A percentile compares a stretch with the other conserved stretches of the same genome.
Conservation (phyloP, 306 rosid genomes). For the Prunus mongolica region DNA sequence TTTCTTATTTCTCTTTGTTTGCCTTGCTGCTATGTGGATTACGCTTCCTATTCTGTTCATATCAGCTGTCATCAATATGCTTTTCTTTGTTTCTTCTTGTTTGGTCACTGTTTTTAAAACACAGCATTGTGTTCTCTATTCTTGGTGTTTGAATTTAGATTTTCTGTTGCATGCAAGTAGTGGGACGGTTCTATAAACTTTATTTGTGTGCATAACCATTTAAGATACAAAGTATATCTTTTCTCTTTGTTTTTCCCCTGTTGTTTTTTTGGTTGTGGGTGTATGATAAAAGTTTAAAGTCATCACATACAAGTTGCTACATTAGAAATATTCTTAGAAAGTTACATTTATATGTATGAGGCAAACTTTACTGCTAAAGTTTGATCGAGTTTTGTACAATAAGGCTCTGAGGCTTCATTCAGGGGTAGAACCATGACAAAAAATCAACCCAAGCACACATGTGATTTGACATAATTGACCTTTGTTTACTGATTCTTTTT, state of each 20-base stretch:
- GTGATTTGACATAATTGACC: neutral
- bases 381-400: neutral
- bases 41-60: neutral
- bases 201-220: neutral
- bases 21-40: neutral
- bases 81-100: neutral
- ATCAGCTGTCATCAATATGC: neutral
- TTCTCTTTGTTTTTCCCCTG: neutral
- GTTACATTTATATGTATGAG: neutral
- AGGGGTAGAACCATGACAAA: neutral
- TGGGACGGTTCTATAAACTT: neutral
- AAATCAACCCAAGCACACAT: neutral
- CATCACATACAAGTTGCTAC: neutral
- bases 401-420: neutral
- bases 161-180: neutral
- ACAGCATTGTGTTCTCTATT: neutral
- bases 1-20: neutral
- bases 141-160: neutral
- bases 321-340: neutral
- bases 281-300: neutral
- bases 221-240: neutral
- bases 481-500: neutral
- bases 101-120: neutral
- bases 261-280: neutral
- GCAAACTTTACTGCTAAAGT: neutral